These are phyloP conservation scores for Diaporthe batatas DNA, from an alignment of 2,329 filamentous ascomycete species.

Conservation along the genomic window DNA sequence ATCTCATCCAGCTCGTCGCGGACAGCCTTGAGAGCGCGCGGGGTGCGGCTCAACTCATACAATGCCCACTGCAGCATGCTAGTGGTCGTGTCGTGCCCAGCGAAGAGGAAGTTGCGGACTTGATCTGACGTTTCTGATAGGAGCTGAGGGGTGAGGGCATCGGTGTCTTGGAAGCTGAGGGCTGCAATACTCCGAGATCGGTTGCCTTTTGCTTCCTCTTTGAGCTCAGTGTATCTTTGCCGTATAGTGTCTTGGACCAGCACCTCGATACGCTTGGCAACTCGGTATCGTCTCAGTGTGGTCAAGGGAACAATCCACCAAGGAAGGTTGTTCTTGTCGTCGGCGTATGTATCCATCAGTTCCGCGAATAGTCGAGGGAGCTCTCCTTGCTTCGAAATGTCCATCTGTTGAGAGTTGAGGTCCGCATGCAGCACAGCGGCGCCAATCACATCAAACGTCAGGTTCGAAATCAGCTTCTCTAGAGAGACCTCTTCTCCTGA, in stretches of 20 bases:
- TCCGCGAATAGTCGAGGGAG: not conserved
- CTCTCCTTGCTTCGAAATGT: not conserved
- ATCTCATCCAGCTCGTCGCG: slow-evolving; percentile 53
- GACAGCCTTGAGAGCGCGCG: slow-evolving; percentile 48
- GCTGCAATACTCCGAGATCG: slow-evolving; percentile 50
- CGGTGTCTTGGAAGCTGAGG: slow-evolving; percentile 49
- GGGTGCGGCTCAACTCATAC: slow-evolving; percentile 53
- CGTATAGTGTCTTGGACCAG: not conserved
- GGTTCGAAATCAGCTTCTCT: not conserved
- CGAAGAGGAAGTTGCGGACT: slow-evolving; percentile 56
- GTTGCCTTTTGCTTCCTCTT: not conserved
- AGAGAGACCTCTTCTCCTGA: not conserved
- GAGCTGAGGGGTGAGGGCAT: slow-evolving; percentile 46
- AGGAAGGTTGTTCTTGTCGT: slow-evolving; percentile 19
- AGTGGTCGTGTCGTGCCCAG: slow-evolving; percentile 57
- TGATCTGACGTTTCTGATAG: slow-evolving; percentile 52
- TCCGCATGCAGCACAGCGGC: not conserved
- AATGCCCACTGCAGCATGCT: slow-evolving; percentile 53
- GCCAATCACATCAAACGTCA: slow-evolving; percentile 1
- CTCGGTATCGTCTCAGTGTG: not conserved
- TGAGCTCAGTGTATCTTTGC: not conserved
- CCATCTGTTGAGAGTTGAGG: not conserved
- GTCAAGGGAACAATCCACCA: slow-evolving; percentile 6
- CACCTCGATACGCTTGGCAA: not conserved
- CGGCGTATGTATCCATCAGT: not conserved